Base-by-base conservation (phyloP, 1,284 basidiomycete genomes). In the Phellopilus nigrolimitatus region DNA sequence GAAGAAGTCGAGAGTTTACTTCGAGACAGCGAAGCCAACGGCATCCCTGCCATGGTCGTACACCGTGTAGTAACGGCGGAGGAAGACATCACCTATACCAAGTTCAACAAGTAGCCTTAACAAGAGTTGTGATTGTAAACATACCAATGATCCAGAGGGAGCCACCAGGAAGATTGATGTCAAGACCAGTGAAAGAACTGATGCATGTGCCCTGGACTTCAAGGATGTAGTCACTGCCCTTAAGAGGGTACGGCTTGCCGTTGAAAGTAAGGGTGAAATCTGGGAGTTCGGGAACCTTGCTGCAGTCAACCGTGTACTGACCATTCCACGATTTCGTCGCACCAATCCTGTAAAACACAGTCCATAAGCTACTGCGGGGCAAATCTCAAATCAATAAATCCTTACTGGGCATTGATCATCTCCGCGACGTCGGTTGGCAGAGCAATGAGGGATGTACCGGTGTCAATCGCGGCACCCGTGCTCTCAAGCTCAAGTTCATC, bases 381-480 rank as follows among this genome's bases (percentile, higher is more conserved):
- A 38, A 25, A 37, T 28, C 19, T 25, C 21, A 21, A 22, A 17
- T 17, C 24, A 24, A 61, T 27, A 61, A 15, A 57, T 43, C 71
- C 76, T 60, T 68, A 76, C 70, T 95, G 89, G 52, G 91, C 82
- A 76, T 99, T 99, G 62, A 99, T 75, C 87, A 99, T 92, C 75
- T 99, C 97, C 55, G 95, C 94, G 51, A 98, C 80, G 65, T 99
- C 95, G 55, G 86, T 85, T 53, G 97, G 97, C 54, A 97, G 76
- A 46, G 85, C 92, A 59, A 97, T 95, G 56, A 95, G 75, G 10
- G 90, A 93, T 47, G 92, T 95, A 51, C 92, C 94, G 27, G 95
- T 98, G 67, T 98, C 95, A 61, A 98, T 97, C 46, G 94, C 95
- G 60, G 95, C 95, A 47, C 95, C 93, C 49, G 93, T 93, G 71